Base-by-base conservation (phyloP, 75 land plant genomes). In the Adiantum capillusveneris region DNA sequence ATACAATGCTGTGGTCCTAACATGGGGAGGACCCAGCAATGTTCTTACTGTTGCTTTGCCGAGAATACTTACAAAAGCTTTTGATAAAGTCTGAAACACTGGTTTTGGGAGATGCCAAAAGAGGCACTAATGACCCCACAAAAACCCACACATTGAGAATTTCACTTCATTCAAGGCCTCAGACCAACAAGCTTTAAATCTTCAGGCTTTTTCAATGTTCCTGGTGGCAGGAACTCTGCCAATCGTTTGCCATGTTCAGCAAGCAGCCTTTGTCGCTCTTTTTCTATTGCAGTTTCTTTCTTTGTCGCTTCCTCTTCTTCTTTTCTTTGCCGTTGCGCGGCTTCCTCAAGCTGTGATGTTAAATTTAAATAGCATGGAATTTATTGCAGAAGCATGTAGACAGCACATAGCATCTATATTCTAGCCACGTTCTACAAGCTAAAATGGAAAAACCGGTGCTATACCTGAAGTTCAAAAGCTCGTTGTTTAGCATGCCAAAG, bases 141-240 rank as follows among this genome's bases (percentile, higher is more conserved):
- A n/a, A n/a, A n/a, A n/a, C n/a, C n/a, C n/a, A n/a, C n/a, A n/a
- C n/a, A n/a, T n/a, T n/a, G n/a, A 34, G 37, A 34, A 34, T 3
- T 34, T 34, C 37, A 9, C 37, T 9, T 9, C 9, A 9, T 9
- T 53, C 55, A 53, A 19, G 29, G 55, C 14, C 24, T 53, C 55
- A 53, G 24, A 5, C 55, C 55, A 1, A 53, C 55, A 5, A 53
- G 55, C 24, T 26, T 53, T 27, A 53, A 26, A 53, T 53, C 55
- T 25, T 53, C 29, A 6, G 55, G 55, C 14, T 24, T 53, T 26
- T 53, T 53, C 55, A 53, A 53, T 53, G 55, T 53, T 25, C 55
- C 55, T 24, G 55, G 55, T 7, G 55, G 55, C 6, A 53, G 55
- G 28, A 53, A 53, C 24, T 53, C 12, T 25, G 55, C 55, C 25